Percentiles rank a stretch among this genome's conserved stretches.
These are phyloP conservation scores for Alternaria panax DNA, from an alignment of 2,329 filamentous ascomycete species.

Conservation along the genomic window DNA sequence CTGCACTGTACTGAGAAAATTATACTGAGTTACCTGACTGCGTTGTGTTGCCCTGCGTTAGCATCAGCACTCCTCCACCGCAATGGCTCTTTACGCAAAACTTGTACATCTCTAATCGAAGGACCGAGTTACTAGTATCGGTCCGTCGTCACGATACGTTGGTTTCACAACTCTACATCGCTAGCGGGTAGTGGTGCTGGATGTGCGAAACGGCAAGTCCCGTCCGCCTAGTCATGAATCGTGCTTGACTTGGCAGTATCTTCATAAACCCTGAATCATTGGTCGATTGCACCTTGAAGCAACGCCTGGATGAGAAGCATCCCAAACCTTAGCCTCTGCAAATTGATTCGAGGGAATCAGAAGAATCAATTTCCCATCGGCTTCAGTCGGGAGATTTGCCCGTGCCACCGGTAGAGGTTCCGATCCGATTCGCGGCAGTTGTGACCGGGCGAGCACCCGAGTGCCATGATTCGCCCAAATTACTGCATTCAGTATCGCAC, in stretches of 20 bases:
- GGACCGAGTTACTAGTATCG: not conserved
- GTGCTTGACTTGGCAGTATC: conserved; percentile 8
- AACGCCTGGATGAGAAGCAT: not conserved
- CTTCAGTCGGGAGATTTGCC: conserved; percentile 6
- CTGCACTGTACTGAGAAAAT: too few species aligned
- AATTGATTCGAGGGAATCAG: not conserved
- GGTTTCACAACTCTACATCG: not conserved
- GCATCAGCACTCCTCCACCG: too few species aligned
- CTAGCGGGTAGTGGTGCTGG: not conserved
- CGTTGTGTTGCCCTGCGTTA: too few species aligned
- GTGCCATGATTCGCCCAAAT: conserved; percentile 10
- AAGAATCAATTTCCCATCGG: not conserved
- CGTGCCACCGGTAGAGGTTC: conserved; percentile 8
- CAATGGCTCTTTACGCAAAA: not conserved
- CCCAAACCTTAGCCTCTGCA: not conserved
- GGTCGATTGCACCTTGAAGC: not conserved
- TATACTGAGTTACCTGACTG: too few species aligned
- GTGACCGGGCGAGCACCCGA: not conserved
- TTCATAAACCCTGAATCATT: conserved; percentile 5
- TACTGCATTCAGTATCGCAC: conserved; percentile 3
- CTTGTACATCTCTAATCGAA: not conserved
- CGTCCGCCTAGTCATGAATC: not conserved
- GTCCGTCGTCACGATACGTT: conserved; percentile 1
- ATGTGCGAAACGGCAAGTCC: conserved; percentile 7
- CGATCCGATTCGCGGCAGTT: conserved; percentile 9